Evolutionary conservation across 768 basidiomycete genomes (phyloP).

Genomic region (Rhizopogon vulgaris): DNA sequence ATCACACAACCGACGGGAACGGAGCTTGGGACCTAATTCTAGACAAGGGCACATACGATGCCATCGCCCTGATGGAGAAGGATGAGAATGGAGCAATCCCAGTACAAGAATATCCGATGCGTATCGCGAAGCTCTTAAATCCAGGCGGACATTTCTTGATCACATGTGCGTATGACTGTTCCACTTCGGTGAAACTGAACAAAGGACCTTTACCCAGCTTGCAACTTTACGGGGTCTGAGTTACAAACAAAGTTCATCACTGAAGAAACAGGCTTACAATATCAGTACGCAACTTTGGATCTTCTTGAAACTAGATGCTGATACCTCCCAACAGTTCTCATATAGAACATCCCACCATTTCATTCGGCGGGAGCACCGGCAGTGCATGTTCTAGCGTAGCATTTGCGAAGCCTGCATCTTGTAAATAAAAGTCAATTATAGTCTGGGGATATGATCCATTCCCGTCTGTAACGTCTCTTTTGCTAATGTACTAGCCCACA

Average conservation of each 20-base stretch:
- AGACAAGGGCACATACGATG: constrained; percentile 89
- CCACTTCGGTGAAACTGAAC: not conserved
- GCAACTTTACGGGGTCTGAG: constrained; percentile 83
- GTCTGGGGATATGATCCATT: constrained; percentile 44
- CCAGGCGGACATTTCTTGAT: constrained; percentile 70
- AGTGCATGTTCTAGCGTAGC: constrained; percentile 68
- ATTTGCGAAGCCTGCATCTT: constrained; percentile 40
- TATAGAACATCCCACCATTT: constrained; percentile 67
- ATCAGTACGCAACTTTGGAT: constrained; percentile 47
- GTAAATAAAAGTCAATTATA: constrained; percentile 10
- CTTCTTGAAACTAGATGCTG: not conserved
- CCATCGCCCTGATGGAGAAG: constrained; percentile 67
- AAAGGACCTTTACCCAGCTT: constrained; percentile 40
- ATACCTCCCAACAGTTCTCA: constrained; percentile 45
- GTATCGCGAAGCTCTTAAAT: constrained; percentile 51
- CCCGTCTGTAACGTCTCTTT: constrained; percentile 64
- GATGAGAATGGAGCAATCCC: constrained; percentile 48
- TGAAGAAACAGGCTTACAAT: constrained; percentile 43
- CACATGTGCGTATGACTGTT: constrained; percentile 52
- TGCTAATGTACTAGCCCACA: constrained; percentile 65
- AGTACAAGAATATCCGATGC: constrained; percentile 52
- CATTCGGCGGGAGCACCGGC: constrained; percentile 73
- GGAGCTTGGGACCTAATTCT: constrained; percentile 65
- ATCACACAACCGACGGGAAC: constrained; percentile 6
- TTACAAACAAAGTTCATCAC: constrained; percentile 47